Evolutionary conservation across 2,329 filamentous ascomycete species (phyloP).

Genomic region (Colletotrichum lupini): DNA sequence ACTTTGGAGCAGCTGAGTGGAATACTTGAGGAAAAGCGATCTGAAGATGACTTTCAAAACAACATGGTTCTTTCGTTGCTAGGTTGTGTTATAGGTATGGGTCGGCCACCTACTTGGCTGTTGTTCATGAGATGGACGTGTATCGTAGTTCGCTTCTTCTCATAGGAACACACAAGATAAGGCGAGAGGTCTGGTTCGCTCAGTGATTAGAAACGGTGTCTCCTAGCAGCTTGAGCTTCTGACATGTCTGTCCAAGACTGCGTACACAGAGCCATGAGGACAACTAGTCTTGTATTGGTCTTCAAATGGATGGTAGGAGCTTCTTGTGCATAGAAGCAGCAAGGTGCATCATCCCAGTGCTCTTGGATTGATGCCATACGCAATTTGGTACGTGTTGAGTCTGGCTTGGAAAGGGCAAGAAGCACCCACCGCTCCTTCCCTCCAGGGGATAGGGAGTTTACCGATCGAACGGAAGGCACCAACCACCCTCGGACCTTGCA

Average conservation of each 20-base stretch:
- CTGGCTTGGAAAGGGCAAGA: too few species aligned
- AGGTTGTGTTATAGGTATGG: neutral
- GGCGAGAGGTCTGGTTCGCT: too few species aligned
- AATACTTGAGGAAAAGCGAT: accelerated
- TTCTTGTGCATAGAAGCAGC: neutral
- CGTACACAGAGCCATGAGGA: neutral
- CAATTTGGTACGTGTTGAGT: neutral
- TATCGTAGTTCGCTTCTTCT: neutral
- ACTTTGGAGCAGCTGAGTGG: neutral
- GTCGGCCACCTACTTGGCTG: neutral
- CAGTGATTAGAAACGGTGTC: neutral
- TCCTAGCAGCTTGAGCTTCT: neutral
- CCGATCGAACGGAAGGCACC: neutral
- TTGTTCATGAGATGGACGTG: neutral
- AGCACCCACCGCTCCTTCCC: neutral
- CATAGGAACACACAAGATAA: neutral
- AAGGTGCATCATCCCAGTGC: neutral
- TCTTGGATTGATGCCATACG: neutral
- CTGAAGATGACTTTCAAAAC: neutral
- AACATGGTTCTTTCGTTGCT: neutral
- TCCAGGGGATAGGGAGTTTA: neutral
- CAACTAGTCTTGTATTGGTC: too few species aligned
- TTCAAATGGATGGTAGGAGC: neutral
- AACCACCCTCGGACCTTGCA: neutral
- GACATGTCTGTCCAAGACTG: neutral